Evolutionary conservation across 2,329 filamentous ascomycete genomes (phyloP), one percentile per base, ranked within the genome.

Genomic region (Bipolaris zeicola): DNA sequence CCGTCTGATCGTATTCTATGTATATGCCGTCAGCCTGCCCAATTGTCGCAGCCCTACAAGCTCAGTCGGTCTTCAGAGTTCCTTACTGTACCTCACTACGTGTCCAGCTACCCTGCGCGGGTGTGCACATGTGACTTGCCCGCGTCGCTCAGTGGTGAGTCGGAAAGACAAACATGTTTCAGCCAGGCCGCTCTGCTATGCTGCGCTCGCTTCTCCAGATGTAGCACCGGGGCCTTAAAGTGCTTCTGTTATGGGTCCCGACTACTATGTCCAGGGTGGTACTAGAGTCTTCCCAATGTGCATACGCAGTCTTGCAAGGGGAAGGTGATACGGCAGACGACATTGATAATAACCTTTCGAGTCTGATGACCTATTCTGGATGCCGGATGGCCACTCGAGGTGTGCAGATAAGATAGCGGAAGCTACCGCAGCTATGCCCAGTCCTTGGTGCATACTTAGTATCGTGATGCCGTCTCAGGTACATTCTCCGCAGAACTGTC

Each of bases 91-190:
- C 67, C 65, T 68, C 56, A 67, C 68, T 71, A 75, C 70, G 67
- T 75, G 71, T 72, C 66, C 64, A 63, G 58, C 56, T 52, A 54
- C 62, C 56, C 50, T 60, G 64, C 65, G 56, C 53, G 54, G 55
- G 45, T 39, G 56, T 63, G 28, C 28, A 52, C 67, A 54, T 64
- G 69, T 72, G 69, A 73, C 70, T 65, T 69, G 58, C 50, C 43
- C 55, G 56, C 55, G 42, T 64, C 61, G 66, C 60, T 55, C 47
- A 62, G 41, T 62, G 55, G 56, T 63, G 60, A 65, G 60, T 67
- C 57, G 65, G 66, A 69, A 11, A 70, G 71, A 68, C 66, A 68
- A 68, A 72, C 61, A 64, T 64, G 65, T 69, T 67, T 67, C 70
- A 67, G 52, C 31, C 49, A 45, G 39, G 57, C 58, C 57, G 57